Evolutionary conservation across 306 rosid species (phyloP).

Genomic region (Rosa persica): DNA sequence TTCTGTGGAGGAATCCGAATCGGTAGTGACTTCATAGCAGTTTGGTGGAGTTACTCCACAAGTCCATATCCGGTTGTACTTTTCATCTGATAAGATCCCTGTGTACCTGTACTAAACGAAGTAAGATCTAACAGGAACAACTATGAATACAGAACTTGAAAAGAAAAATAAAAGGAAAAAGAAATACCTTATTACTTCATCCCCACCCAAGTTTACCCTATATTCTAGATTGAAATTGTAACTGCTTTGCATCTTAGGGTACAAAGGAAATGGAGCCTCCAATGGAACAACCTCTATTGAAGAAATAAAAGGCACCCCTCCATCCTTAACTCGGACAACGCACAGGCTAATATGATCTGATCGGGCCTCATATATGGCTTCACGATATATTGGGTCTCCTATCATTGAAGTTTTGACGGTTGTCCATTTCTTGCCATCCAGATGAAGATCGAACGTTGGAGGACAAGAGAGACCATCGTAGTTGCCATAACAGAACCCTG

Average conservation of each 20-base stretch:
- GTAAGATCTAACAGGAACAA: no score
- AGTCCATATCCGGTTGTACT: slow-evolving; percentile 8
- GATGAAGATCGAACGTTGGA: slow-evolving; percentile 12
- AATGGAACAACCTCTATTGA: slow-evolving; percentile 15
- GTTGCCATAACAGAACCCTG: slow-evolving; percentile 21
- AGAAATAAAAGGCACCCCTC: slow-evolving; percentile 16
- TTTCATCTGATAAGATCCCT: background rate
- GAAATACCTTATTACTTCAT: slow-evolving; percentile 11
- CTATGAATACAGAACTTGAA: no score
- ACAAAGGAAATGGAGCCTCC: background rate
- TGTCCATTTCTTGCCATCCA: background rate
- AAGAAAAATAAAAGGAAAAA: no score
- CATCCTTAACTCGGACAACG: slow-evolving; percentile 1
- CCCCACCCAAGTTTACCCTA: slow-evolving; percentile 9
- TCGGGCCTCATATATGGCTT: background rate
- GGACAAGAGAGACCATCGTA: slow-evolving; percentile 5
- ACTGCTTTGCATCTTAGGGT: slow-evolving; percentile 1
- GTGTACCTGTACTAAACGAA: background rate
- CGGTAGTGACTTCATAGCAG: background rate
- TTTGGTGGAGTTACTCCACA: slow-evolving; percentile 10
- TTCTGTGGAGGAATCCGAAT: background rate
- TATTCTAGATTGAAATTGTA: background rate
- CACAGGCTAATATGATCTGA: slow-evolving; percentile 1
- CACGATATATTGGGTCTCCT: slow-evolving; percentile 8
- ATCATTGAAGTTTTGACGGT: slow-evolving; percentile 7